Conservation (phyloP, 139 green algal genomes). For the Nannochloris sp. region DNA sequence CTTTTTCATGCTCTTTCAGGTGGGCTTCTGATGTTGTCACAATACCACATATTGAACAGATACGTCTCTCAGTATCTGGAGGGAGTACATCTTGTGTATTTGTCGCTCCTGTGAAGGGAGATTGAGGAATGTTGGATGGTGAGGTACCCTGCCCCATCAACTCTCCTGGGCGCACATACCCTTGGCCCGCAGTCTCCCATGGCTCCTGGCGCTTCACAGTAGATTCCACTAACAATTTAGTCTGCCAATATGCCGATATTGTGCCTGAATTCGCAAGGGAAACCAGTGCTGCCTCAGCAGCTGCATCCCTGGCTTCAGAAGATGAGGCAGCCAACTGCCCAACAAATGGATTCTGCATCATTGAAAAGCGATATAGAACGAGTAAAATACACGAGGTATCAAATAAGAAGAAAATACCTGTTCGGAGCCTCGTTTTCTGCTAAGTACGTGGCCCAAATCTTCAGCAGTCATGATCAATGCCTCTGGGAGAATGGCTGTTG, state of each 20-base stretch:
- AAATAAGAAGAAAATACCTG: conserved; percentile 3
- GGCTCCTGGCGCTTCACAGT: too few species aligned
- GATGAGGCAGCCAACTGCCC: conserved; percentile 6
- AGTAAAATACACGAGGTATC: neutral
- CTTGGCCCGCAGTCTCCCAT: too few species aligned
- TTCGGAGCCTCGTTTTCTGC: neutral
- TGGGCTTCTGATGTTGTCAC: conserved; percentile 40
- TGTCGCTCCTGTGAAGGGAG: conserved; percentile 2
- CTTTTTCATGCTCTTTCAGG: conserved; percentile 33
- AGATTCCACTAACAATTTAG: conserved; percentile 16
- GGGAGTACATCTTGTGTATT: neutral
- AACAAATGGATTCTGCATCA: conserved; percentile 1
- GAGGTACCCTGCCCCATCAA: neutral
- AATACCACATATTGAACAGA: conserved; percentile 43
- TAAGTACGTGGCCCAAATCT: neutral
- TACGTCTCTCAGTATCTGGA: neutral
- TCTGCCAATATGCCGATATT: conserved; percentile 23
- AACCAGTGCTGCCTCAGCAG: conserved; percentile 11
- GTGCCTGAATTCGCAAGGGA: conserved; percentile 12
- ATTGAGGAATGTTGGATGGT: conserved; percentile 1
- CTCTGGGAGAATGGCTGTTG: conserved; percentile 1
- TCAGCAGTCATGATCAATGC: neutral
- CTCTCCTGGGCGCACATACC: neutral
- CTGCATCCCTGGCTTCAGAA: conserved; percentile 6
- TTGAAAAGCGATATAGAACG: neutral